Conservation (phyloP, 2,329 filamentous ascomycete species). For the Diaporthe helianthi region DNA sequence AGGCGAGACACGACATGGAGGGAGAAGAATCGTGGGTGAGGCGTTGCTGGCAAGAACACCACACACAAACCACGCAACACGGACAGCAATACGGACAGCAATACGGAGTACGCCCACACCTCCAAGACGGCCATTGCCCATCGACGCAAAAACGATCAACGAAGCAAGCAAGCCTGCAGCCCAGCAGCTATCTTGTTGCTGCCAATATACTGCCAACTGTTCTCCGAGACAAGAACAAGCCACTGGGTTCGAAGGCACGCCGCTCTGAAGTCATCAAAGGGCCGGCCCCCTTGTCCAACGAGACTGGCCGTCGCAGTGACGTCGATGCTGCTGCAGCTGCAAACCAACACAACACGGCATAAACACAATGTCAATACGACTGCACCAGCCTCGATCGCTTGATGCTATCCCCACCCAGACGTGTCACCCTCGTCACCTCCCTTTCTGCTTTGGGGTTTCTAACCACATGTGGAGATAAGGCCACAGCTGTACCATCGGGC, state of each 20-base stretch:
- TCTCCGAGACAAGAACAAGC: not conserved
- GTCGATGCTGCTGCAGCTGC: not conserved
- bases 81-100: no score
- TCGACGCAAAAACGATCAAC: not conserved
- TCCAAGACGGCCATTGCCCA: not conserved
- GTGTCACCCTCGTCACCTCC: not conserved
- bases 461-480: slow-evolving; percentile 20
- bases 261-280: not conserved
- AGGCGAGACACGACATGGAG: not conserved
- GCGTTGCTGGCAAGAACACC: slow-evolving; percentile 5
- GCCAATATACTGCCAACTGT: not conserved
- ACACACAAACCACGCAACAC: not conserved
- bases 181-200: not conserved
- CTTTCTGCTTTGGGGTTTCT: not conserved
- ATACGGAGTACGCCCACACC: no score
- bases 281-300: not conserved
- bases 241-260: not conserved
- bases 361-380: not conserved
- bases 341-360: not conserved
- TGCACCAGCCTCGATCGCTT: not conserved
- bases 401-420: not conserved
- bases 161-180: not conserved
- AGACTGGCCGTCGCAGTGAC: not conserved
- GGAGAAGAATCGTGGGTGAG: not conserved
- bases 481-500: not conserved